Conservation (phyloP, 768 basidiomycete species). For the Amanita jacksonii region DNA sequence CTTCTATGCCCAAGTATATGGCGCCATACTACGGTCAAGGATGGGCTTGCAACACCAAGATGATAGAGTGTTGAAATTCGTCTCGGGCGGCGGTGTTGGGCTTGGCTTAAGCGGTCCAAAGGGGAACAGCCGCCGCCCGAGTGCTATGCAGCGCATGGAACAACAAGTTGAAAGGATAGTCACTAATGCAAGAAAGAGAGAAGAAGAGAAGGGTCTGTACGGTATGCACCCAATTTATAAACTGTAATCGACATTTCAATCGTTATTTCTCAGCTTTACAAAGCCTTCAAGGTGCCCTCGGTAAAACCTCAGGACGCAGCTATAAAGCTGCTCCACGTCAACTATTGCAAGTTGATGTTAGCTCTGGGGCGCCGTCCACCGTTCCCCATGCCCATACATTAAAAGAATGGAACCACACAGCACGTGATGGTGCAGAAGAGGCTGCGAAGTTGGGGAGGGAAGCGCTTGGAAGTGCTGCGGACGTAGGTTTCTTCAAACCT, state of each 20-base stretch:
- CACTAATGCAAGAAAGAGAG: constrained; percentile 77
- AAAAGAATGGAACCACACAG: constrained; percentile 33
- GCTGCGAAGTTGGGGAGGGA: constrained; percentile 69
- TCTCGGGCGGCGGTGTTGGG: constrained; percentile 75
- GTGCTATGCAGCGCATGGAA: constrained; percentile 89
- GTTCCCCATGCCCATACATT: constrained; percentile 36
- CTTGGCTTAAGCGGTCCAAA: constrained; percentile 63
- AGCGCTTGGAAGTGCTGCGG: constrained; percentile 52
- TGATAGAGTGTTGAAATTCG: constrained; percentile 79
- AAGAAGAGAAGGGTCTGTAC: constrained; percentile 73
- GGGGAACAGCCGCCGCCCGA: constrained; percentile 60
- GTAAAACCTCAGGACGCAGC: constrained; percentile 88
- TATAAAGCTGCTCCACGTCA: constrained; percentile 97
- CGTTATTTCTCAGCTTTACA: constrained; percentile 40
- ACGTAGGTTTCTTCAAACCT: constrained; percentile 29
- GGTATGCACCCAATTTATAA: constrained; percentile 22
- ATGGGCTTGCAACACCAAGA: constrained; percentile 64
- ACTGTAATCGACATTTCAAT: neutral
- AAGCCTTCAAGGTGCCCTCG: constrained; percentile 86
- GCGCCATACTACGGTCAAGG: constrained; percentile 72
- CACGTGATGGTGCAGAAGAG: constrained; percentile 56
- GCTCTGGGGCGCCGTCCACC: constrained; percentile 33
- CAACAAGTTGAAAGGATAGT: constrained; percentile 95
- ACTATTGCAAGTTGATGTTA: constrained; percentile 77
- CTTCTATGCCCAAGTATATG: constrained; percentile 96